phyloP scores from a whole-genome alignment of 2,329 filamentous ascomycete genomes.

The Alternaria rosae region DNA sequence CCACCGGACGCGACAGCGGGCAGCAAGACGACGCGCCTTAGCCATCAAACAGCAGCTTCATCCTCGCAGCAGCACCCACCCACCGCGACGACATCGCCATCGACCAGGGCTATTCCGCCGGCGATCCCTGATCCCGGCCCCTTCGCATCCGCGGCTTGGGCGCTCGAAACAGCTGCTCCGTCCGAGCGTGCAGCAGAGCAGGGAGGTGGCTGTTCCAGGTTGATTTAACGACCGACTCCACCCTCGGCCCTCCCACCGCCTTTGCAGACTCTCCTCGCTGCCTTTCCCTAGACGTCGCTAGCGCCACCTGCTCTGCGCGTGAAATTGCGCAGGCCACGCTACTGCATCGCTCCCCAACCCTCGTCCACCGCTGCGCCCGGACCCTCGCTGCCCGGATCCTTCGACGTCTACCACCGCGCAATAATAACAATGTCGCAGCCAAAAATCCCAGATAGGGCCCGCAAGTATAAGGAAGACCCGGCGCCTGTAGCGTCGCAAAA shows the following conservation, averaged over 20 bases:
- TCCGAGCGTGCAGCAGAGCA: conserved; percentile 41
- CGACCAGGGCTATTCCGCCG: conserved; percentile 12
- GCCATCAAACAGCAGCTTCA: not conserved
- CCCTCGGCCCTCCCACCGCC: conserved; percentile 31
- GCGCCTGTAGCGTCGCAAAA: conserved; percentile 53
- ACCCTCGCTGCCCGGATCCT: conserved; percentile 43
- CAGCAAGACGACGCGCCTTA: not conserved
- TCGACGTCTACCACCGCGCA: conserved; percentile 43
- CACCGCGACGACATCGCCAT: conserved; percentile 1
- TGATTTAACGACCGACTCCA: conserved; percentile 49
- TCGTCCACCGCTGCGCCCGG: conserved; percentile 40
- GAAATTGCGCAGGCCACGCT: conserved; percentile 51
- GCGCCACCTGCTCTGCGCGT: conserved; percentile 28
- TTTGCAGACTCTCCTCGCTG: conserved; percentile 18
- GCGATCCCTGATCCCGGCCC: conserved; percentile 40
- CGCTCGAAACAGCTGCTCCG: conserved; percentile 35
- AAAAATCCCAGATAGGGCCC: conserved; percentile 50
- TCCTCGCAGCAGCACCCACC: not conserved
- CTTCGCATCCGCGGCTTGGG: conserved; percentile 36
- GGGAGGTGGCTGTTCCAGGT: conserved; percentile 49
- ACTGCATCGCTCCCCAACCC: conserved; percentile 42
- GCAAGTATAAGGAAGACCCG: conserved; percentile 56
- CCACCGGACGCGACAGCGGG: conserved; percentile 17
- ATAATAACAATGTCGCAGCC: conserved; percentile 54
- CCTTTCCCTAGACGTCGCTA: conserved; percentile 17